phyloP scores from a whole-genome alignment of 2,329 filamentous ascomycete species.

The Berkeleyomyces rouxiae region DNA sequence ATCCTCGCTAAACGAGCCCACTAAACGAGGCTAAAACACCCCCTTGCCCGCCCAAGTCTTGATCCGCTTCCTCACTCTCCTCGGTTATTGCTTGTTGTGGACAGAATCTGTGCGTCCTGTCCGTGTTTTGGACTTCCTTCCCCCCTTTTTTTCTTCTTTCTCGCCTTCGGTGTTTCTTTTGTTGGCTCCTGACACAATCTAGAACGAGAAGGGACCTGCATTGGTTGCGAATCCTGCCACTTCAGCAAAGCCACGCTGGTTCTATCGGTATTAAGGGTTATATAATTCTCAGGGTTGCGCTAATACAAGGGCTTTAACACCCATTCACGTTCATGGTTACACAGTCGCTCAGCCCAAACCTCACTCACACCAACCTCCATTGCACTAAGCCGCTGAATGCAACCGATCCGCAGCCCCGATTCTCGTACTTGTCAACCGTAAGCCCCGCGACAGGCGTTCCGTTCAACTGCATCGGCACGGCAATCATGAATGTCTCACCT shows the following conservation, averaged over 20 bases:
- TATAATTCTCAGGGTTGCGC: not conserved
- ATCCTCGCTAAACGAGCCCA: not conserved
- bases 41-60: not conserved
- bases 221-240: not conserved
- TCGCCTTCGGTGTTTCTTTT: too few species aligned
- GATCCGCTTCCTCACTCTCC: not conserved
- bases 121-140: not conserved
- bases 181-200: not conserved
- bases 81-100: not conserved
- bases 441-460: slow-evolving; percentile 32
- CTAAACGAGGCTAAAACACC: not conserved
- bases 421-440: slow-evolving; percentile 30
- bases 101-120: not conserved
- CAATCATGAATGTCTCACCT: slow-evolving; percentile 51
- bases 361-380: slow-evolving; percentile 33
- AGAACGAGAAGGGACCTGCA: not conserved
- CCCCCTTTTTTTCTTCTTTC: not conserved
- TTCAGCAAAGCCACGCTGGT: not conserved
- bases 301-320: not conserved
- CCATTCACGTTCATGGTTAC: not conserved
- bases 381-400: slow-evolving; percentile 26
- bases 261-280: not conserved
- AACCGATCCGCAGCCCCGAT: slow-evolving; percentile 1
- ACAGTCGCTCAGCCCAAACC: not conserved
- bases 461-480: slow-evolving; percentile 38